These are phyloP conservation scores for Metschnikowia peoriensis DNA, from an alignment of 805 yeast genomes.

Conservation along the genomic window DNA sequence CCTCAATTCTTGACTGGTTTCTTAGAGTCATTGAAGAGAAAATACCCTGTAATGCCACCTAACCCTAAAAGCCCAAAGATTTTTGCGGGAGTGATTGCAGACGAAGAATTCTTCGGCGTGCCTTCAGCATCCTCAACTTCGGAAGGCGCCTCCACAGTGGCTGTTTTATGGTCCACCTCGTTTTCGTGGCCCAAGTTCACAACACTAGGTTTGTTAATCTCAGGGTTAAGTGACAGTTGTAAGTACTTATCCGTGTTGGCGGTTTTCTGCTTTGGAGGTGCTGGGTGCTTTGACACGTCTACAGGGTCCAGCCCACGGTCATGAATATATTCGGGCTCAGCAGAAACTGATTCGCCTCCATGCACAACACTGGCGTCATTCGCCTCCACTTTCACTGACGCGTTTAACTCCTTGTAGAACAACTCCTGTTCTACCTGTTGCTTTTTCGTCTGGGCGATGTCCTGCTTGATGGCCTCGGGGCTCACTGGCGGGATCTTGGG, in stretches of 20 bases:
- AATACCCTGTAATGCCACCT: slow-evolving; percentile 21
- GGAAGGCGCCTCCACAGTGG: slow-evolving; percentile 29
- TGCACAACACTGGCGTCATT: slow-evolving; percentile 40
- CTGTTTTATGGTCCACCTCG: slow-evolving; percentile 35
- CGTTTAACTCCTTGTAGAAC: slow-evolving; percentile 31
- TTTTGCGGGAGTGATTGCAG: slow-evolving; percentile 5
- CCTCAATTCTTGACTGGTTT: neutral
- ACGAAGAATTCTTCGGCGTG: slow-evolving; percentile 2
- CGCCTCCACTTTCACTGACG: slow-evolving; percentile 45
- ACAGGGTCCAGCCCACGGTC: slow-evolving; percentile 39
- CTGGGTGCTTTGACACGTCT: slow-evolving; percentile 23
- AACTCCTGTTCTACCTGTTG: slow-evolving; percentile 38
- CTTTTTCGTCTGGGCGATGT: slow-evolving; percentile 43
- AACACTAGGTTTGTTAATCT: slow-evolving; percentile 37
- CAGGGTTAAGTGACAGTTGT: slow-evolving; percentile 41
- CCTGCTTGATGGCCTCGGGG: slow-evolving; percentile 50
- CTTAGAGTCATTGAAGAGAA: slow-evolving; percentile 8
- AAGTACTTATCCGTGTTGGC: slow-evolving; percentile 40
- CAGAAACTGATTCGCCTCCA: slow-evolving; percentile 40
- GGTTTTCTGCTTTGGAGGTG: slow-evolving; percentile 23
- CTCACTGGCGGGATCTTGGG: slow-evolving; percentile 46
- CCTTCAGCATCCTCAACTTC: slow-evolving; percentile 33
- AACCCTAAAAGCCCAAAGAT: slow-evolving; percentile 18
- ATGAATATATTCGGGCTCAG: slow-evolving; percentile 39
- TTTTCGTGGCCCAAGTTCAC: slow-evolving; percentile 33